These are phyloP conservation scores for Talaromyces sp. DNA, from an alignment of 2,329 filamentous ascomycete species.

Conservation along the genomic window DNA sequence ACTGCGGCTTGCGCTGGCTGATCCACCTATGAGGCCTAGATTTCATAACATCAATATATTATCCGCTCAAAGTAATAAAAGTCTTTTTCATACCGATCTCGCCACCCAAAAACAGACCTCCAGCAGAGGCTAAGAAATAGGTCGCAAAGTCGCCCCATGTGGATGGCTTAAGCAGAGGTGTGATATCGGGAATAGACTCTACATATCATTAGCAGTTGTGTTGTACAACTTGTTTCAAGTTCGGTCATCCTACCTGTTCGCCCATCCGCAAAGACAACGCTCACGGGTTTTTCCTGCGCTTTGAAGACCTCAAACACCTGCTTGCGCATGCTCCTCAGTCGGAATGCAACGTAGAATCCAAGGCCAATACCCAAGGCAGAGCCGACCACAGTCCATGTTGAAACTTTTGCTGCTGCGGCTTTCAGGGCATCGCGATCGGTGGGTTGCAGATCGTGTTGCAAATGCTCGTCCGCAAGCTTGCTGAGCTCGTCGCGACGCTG, in stretches of 20 bases:
- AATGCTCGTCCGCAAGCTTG: slow-evolving; percentile 53
- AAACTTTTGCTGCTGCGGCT: slow-evolving; percentile 52
- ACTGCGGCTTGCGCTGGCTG: slow-evolving; percentile 47
- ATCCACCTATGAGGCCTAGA: slow-evolving; percentile 53
- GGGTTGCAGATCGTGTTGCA: slow-evolving; percentile 54
- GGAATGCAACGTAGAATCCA: slow-evolving; percentile 53
- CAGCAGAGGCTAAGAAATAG: slow-evolving; percentile 58
- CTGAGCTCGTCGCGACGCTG: slow-evolving; percentile 47
- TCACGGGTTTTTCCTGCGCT: slow-evolving; percentile 56
- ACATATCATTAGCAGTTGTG: background rate
- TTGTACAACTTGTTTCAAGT: background rate
- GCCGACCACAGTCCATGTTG: slow-evolving; percentile 53
- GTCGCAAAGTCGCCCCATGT: slow-evolving; percentile 56
- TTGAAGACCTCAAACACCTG: slow-evolving; percentile 60
- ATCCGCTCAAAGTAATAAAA: background rate
- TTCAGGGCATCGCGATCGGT: slow-evolving; percentile 56
- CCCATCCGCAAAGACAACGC: slow-evolving; percentile 59
- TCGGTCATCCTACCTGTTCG: slow-evolving; percentile 45
- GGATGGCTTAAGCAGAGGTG: slow-evolving; percentile 52
- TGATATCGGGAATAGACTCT: slow-evolving; percentile 60
- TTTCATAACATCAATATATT: background rate
- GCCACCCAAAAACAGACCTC: slow-evolving; percentile 60
- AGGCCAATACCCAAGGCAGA: slow-evolving; percentile 57
- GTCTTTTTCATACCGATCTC: slow-evolving; percentile 41
- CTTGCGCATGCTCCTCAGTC: slow-evolving; percentile 51